Evolutionary conservation across 768 basidiomycete genomes (phyloP).

Genomic region (Pulveroboletus sp.): DNA sequence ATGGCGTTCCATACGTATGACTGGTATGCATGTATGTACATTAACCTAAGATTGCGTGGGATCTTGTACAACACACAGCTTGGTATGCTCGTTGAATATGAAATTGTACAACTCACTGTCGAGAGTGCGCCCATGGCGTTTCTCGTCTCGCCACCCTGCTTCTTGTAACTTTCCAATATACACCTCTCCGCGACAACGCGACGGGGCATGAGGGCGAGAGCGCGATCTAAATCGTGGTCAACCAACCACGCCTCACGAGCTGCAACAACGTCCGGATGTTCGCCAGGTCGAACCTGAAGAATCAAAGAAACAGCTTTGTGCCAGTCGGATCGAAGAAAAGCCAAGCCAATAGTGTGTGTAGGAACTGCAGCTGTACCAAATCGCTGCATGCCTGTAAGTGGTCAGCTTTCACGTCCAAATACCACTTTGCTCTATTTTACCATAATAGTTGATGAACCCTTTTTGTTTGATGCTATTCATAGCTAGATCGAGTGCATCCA

Average conservation of each 20-base stretch:
- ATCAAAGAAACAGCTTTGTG: constrained; percentile 79
- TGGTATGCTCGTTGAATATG: background rate
- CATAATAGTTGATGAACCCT: constrained; percentile 98
- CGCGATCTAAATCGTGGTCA: constrained; percentile 73
- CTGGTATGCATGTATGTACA: constrained; percentile 99
- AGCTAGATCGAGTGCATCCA: constrained; percentile 66
- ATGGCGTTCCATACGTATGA: constrained; percentile 98
- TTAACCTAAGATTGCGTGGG: constrained; percentile 87
- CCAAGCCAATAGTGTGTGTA: constrained; percentile 91
- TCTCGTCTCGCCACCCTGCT: constrained; percentile 69
- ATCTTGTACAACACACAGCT: constrained; percentile 52
- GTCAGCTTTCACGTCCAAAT: constrained; percentile 2
- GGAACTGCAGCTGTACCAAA: constrained; percentile 97
- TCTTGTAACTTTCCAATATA: constrained; percentile 85
- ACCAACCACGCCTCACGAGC: constrained; percentile 88
- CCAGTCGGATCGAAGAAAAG: constrained; percentile 88
- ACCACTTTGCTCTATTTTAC: constrained; percentile 35
- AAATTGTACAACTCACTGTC: constrained; percentile 46
- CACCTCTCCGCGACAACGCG: constrained; percentile 91
- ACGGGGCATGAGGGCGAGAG: constrained; percentile 81
- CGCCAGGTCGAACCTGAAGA: constrained; percentile 78
- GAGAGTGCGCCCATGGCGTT: constrained; percentile 87
- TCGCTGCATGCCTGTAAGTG: constrained; percentile 83
- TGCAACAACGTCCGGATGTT: constrained; percentile 84
- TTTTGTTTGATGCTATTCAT: constrained; percentile 72